Base-by-base conservation (phyloP, 148 eudicot species). In the Dianthus caryophyllus region DNA sequence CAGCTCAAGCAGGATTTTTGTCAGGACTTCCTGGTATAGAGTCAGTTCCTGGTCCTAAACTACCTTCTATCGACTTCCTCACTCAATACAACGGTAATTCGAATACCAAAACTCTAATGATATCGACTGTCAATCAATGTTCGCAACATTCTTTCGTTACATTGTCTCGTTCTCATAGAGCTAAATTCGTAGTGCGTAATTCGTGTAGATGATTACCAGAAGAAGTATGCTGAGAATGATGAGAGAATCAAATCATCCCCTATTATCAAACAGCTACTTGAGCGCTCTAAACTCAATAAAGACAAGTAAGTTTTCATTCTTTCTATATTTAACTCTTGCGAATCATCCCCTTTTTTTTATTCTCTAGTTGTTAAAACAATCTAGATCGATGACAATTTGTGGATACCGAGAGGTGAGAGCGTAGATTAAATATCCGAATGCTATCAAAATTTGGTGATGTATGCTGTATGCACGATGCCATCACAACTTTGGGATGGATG, bases 171-270 rank as follows among this genome's bases (percentile, higher is more conserved):
- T 41, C 1, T 41, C 12, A 9, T 41, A 41, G 1, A 41, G 10
- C 11, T 41, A 41, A 41, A 41, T 9, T 48, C 5, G 7, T 48
- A 2, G n/a, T 72, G 6, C 14, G 44, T 25, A n/a, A 30, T 43
- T 15, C 18, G 11, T 87, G 82, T 82, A 93, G 98, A 89, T 27
- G 89, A 84, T 76, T 87, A 93, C 77, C 95, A 87, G 75, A 93
- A 93, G 73, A 85, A 61, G 80, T 93, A 93, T 66, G 89, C 95
- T 33, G 95, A 84, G 66, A 73, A 78, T 73, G 98, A 93, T 78
- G 94, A 88, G 68, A 87, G 90, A 82, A 78, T 93, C 75, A 85
- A 76, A 72, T 85, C 88, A 61, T 87, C 98, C 20, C 98, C 98
- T n/a, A 65, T 93, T 64, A 82, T 93, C 25, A 89, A 93, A 73